Conservation (phyloP, 2,329 filamentous ascomycete species). For the Cercospora sojina region DNA sequence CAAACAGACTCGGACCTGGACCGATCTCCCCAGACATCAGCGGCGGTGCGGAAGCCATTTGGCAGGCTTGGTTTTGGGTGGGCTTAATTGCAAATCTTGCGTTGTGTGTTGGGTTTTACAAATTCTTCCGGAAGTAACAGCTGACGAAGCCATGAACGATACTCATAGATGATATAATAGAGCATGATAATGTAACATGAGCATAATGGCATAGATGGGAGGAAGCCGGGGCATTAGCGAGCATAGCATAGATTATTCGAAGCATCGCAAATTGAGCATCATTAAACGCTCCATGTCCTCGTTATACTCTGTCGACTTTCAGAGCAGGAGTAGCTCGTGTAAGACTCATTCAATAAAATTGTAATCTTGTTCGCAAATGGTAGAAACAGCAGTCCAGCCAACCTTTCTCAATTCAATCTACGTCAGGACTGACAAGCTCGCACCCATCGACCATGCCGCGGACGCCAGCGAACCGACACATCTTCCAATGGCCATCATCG, state of each 20-base stretch:
- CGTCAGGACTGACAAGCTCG: background rate
- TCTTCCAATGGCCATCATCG: background rate
- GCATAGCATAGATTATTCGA: background rate
- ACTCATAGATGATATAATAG: background rate
- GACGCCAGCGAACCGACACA: background rate
- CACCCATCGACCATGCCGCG: background rate
- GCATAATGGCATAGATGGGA: background rate
- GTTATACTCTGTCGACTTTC: background rate
- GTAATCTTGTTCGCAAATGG: background rate
- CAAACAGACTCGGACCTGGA: constrained; percentile 60
- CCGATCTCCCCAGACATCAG: constrained; percentile 62
- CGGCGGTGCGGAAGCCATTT: constrained; percentile 41
- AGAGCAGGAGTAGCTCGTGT: too few relatives aligned
- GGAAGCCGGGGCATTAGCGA: background rate
- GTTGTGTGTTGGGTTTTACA: constrained; percentile 29
- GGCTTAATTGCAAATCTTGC: constrained; percentile 25
- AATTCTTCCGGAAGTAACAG: constrained; percentile 31
- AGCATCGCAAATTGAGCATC: background rate
- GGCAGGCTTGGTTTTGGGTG: constrained; percentile 29
- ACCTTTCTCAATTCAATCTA: background rate
- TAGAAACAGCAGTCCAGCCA: background rate
- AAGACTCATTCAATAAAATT: background rate
- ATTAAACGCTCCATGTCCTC: background rate
- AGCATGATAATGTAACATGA: background rate
- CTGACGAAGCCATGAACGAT: constrained; percentile 25